Percentiles rank a stretch among this genome's conserved stretches.
Conservation (phyloP, 768 basidiomycete species). For the Amanita brunnescens region DNA sequence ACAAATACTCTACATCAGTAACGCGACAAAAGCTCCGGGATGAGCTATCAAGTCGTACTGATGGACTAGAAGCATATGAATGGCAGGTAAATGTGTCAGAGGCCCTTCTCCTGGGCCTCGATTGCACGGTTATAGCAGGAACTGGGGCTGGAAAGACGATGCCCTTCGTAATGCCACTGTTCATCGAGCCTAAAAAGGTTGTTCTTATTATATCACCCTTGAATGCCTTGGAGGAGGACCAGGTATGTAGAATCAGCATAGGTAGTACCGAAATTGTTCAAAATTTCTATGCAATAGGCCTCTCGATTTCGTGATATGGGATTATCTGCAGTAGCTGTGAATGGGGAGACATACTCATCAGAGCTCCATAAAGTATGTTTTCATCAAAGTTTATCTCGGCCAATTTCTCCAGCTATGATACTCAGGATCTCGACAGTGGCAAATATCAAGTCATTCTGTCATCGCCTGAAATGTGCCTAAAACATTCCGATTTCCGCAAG, state of each 20-base stretch:
- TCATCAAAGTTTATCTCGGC: no score
- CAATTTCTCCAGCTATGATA: no score
- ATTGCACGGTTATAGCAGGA: constrained; percentile 27
- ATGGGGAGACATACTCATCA: no score
- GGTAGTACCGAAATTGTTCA: no score
- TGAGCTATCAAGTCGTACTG: not conserved
- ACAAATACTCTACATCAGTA: no score
- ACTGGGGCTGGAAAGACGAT: constrained; percentile 30
- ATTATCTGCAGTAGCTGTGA: no score
- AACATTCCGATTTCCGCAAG: constrained; percentile 20
- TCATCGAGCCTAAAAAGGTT: constrained; percentile 16
- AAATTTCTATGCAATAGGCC: no score
- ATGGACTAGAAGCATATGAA: constrained; percentile 16
- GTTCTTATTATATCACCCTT: constrained; percentile 14
- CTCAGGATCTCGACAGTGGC: not conserved
- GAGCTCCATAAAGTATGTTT: no score
- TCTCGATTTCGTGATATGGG: no score
- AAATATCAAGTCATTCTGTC: constrained; percentile 21
- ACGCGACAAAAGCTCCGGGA: no score
- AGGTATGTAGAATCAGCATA: no score
- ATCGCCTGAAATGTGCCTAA: constrained; percentile 32
- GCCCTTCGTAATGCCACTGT: constrained; percentile 25
- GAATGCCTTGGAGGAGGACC: no score
- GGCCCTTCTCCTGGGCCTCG: constrained; percentile 24
- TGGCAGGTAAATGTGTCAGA: constrained; percentile 34